Base-by-base conservation (phyloP, 2,329 filamentous ascomycete species). In the Phyllosticta citrichinensis region DNA sequence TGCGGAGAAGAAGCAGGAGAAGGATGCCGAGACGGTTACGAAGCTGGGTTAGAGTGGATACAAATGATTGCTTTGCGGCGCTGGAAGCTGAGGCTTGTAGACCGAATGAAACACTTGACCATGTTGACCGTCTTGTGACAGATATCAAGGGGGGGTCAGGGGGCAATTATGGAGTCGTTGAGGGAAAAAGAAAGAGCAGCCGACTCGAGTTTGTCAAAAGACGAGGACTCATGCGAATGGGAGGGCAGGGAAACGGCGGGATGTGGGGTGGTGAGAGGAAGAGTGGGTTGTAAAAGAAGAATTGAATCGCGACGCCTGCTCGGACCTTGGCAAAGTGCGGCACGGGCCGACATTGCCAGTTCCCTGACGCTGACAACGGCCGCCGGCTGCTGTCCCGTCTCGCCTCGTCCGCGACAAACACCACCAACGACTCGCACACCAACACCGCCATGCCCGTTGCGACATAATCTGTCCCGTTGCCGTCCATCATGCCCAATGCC, bases 1-100 rank as follows among this genome's bases (percentile, higher is more conserved):
- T 59, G 78, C 84, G 73, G 77, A 80, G 73, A 75, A 80, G 69
- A 67, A 69, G 65, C n/a, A 51, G 19, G 50, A 60, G 51, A 47
- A 47, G 40, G 40, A 4, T 47, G 40, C 14, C 40, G 40, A 47
- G 40, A 47, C 40, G 40, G 40, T 47, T 47, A n/a, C 40, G 3
- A 47, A 19, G 40, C 40, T 47, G 40, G 40, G 40, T n/a, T 47
- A 47, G 40, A 5, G 14, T 17, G 33, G 33, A 12, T 11, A 40
- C 6, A 40, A 40, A 40, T 11, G 40, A 47, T 19, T n/a, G 40
- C 17, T n/a, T 3, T n/a, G 6, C 14, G 35, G 35, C 35, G 35
- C 35, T 40, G 35, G 35, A 40, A 40, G 35, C 35, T 40, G 14
- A n/a, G 9, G 40, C 40, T 47, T 8, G 40, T 47, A 47, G 40